phyloP scores from a whole-genome alignment of 1,284 basidiomycete genomes.

The Malassezia pachydermatis region DNA sequence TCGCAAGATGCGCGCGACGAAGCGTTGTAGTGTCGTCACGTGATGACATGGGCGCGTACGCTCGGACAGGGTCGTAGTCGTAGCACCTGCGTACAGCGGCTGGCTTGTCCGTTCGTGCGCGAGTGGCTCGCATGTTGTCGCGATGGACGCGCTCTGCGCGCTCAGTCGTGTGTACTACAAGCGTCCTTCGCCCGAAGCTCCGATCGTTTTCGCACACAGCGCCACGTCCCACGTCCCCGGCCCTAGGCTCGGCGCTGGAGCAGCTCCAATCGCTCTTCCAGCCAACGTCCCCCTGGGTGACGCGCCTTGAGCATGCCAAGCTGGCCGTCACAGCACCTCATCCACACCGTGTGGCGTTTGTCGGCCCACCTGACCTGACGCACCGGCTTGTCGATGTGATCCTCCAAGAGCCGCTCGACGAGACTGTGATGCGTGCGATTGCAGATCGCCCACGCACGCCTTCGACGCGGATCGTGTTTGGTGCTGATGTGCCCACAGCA shows the following conservation, averaged over 20 bases:
- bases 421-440: background rate
- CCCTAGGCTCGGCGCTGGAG: background rate
- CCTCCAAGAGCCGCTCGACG: slow-evolving; percentile 28
- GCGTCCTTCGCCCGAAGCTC: no score
- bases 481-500: background rate
- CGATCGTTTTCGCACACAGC: no score
- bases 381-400: slow-evolving; percentile 10
- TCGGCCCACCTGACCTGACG: slow-evolving; percentile 1
- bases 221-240: background rate
- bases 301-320: background rate
- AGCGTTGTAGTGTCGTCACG: background rate
- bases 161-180: background rate
- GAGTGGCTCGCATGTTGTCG: background rate
- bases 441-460: slow-evolving; percentile 7
- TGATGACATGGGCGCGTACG: no score
- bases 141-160: background rate
- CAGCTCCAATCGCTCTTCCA: slow-evolving; percentile 1
- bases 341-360: background rate
- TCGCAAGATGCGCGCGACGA: background rate
- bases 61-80: no score
- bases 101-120: no score
- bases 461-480: background rate
- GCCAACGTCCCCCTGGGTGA: background rate
- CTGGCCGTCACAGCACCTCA: background rate
- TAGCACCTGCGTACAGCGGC: no score